Base-by-base conservation (phyloP, 192 early-diverging fungal species). In the Entomortierella chlamydospora region DNA sequence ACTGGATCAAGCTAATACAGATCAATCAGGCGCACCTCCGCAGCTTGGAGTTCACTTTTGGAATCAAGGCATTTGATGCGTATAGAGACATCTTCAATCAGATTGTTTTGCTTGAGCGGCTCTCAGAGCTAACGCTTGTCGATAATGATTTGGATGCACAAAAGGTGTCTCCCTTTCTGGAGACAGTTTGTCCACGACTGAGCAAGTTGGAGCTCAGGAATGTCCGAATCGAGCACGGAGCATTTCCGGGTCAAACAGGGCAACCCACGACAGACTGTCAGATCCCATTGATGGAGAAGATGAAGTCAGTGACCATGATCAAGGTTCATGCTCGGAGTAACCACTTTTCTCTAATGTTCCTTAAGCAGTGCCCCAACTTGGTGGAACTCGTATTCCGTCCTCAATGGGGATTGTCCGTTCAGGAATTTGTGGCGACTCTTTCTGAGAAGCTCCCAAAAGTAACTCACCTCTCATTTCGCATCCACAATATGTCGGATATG, bases 351-450 rank as follows among this genome's bases (percentile, higher is more conserved):
- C 25, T 68, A 20, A 28, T 68, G 12, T 67, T 77, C 18, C 52
- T 77, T 49, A 56, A 50, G 37, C 52, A 55, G 30, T 77, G 73
- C n/a, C 73, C 73, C 23, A 77, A 58, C 47, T 33, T 77, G 18
- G 60, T 62, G 1, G 59, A 68, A 7, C 47, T 77, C 13, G 28
- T 22, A 17, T 60, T 74, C 26, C 64, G 45, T 37, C 43, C 58
- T 37, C 64, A 61, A 23, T 54, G 29, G 30, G 52, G 25, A 12
- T 33, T 61, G 31, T 11, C 26, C 10, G 51, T 61, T 9, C 43
- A 68, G 17, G 31, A 53, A 23, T 63, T 68, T 26, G 7, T 43
- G 2, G 64, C 41, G 2, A 9, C 34, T 0, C 11, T 77, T 2
- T 20, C 30, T 8, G 53, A 68, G 22, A 68, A 58, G 20, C n/a